These are phyloP conservation scores for Xylaria venustula DNA, from an alignment of 495 filamentous ascomycete species.

Conservation along the genomic window DNA sequence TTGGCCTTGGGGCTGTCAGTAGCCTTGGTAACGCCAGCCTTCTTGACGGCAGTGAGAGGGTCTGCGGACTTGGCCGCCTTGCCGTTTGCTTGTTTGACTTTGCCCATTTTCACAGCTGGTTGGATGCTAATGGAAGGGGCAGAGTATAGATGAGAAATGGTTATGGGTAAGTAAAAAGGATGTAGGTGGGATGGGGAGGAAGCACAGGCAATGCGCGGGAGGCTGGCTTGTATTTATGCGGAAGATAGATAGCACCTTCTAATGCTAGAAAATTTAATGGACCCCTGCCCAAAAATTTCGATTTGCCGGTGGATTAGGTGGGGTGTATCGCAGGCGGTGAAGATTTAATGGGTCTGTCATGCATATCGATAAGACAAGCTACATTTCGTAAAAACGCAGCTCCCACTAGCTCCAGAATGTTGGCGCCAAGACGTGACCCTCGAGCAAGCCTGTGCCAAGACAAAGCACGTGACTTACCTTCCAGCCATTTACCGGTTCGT, in stretches of 20 bases:
- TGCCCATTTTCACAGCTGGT: slow-evolving; percentile 49
- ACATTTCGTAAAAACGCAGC: too few species aligned
- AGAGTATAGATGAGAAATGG: slow-evolving; percentile 15
- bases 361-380: slow-evolving; percentile 8
- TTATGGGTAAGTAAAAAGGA: background rate
- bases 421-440: too few species aligned
- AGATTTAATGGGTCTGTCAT: background rate
- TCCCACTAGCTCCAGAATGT: too few species aligned
- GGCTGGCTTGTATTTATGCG: slow-evolving; percentile 24
- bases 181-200: background rate
- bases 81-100: slow-evolving; percentile 53
- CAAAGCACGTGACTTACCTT: slow-evolving; percentile 2
- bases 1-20: slow-evolving; percentile 49
- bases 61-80: slow-evolving; percentile 36
- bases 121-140: slow-evolving; percentile 16
- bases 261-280: slow-evolving; percentile 26
- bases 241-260: slow-evolving; percentile 21
- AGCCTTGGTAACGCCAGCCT: slow-evolving; percentile 42
- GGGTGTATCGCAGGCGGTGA: slow-evolving; percentile 26
- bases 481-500: background rate
- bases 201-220: slow-evolving; percentile 9
- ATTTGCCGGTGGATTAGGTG: slow-evolving; percentile 27
- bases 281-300: slow-evolving; percentile 19
- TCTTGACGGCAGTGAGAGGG: slow-evolving; percentile 38
- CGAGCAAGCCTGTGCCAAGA: too few species aligned